Evolutionary conservation across 345 rosid species (phyloP).

Genomic region (Rhodomyrtus tomentosa): DNA sequence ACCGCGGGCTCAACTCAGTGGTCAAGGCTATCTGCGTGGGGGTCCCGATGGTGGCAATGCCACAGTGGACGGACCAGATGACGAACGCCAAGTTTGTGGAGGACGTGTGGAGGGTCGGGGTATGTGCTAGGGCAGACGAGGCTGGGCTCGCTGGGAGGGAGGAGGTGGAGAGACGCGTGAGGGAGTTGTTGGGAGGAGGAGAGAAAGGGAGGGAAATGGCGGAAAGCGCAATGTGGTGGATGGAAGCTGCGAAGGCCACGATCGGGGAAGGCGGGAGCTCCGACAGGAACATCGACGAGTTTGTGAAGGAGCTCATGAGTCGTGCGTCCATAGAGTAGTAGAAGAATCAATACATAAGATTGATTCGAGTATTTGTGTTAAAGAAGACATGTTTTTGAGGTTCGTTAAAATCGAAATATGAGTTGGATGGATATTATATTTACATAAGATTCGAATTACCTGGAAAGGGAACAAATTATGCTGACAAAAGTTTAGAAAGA

Average conservation of each 20-base stretch:
- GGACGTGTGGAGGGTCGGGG: constrained; percentile 26
- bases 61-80: constrained; percentile 29
- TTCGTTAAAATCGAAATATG: too few relatives aligned
- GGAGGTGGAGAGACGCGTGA: not conserved
- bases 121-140: constrained; percentile 6
- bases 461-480: too few relatives aligned
- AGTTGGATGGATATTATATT: too few relatives aligned
- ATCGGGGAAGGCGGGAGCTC: constrained; percentile 1
- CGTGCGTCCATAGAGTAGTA: not conserved
- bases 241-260: not conserved
- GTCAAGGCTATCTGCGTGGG: constrained; percentile 29
- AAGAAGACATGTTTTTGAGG: not conserved
- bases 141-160: constrained; percentile 5
- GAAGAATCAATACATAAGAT: not conserved
- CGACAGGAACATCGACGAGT: not conserved
- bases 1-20: constrained; percentile 26
- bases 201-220: not conserved
- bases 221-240: not conserved
- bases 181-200: not conserved
- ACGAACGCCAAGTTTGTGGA: constrained; percentile 20
- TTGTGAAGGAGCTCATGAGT: not conserved
- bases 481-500: too few relatives aligned
- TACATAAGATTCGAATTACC: too few relatives aligned
- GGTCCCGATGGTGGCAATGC: constrained; percentile 31
- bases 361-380: not conserved